Evolutionary conservation across 371 early-diverging fungal genomes (phyloP), one percentile per base, ranked within the genome.

Genomic region (Mucor plumbeus): DNA sequence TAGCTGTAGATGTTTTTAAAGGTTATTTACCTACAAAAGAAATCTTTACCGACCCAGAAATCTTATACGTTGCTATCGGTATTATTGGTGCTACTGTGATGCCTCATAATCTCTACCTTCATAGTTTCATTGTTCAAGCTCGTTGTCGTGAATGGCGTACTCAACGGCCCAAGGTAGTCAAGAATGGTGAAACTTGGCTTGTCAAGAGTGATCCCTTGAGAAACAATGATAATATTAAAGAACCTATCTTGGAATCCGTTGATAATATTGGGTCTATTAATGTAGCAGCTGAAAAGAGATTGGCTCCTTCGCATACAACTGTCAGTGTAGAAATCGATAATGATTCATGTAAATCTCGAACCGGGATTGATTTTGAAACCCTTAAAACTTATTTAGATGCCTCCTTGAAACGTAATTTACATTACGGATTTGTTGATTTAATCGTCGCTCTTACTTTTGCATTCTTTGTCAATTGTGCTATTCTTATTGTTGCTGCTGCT

Each of bases 51-150:
- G 79, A 91, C 44, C 61, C 77, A 0, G 87, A 84, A 6, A 77
- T 81, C 44, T 74, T 95, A 1, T 93, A 90, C 63, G 72, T 94
- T 3, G 87, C 93, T 11, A 89, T 94, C 58, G 93, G 91, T 54
- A 94, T 94, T 63, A 85, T 94, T 66, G 95, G 95, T 44, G 94
- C 94, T 1, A 93, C 93, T 8, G 83, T 80, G 10, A 81, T 81
- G 81, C 91, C 91, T 0, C 94, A 92, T 67, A 94, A 93, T 64
- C 74, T 94, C 4, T 94, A 92, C 68, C 79, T 95, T 33, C 93
- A 93, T 65, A 87, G 90, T 5, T 84, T 85, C 48, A 85, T 94
- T 63, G 90, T 92, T 31, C 84, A 87, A 70, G 75, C 87, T 14
- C 73, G 89, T 10, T 76, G 77, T 47, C 63, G 71, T 34, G 70